These are phyloP conservation scores for Stephanodiscus triporus DNA, from an alignment of 108 stramenopile genomes.

Conservation along the genomic window DNA sequence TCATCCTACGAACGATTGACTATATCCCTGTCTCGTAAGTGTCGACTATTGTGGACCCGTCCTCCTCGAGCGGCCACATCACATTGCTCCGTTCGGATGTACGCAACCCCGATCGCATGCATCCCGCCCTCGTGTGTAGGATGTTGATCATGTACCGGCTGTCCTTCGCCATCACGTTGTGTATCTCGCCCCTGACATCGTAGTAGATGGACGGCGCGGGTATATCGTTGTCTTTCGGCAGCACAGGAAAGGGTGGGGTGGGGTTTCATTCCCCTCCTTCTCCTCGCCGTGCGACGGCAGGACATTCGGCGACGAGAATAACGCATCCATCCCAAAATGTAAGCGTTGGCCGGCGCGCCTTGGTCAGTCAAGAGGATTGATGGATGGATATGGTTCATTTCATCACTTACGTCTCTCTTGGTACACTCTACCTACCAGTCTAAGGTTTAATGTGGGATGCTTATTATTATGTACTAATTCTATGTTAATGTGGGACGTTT, in stretches of 20 bases:
- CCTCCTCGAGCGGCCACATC: slow-evolving; percentile 48
- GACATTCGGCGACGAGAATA: slow-evolving; percentile 35
- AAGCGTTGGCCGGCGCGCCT: too few relatives aligned
- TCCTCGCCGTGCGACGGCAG: not conserved
- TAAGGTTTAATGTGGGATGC: too few relatives aligned
- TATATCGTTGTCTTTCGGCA: slow-evolving; percentile 11
- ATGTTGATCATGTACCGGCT: slow-evolving; percentile 58
- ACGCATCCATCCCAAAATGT: slow-evolving; percentile 28
- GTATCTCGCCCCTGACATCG: slow-evolving; percentile 65
- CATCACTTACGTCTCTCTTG: too few relatives aligned
- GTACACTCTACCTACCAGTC: too few relatives aligned
- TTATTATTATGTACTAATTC: too few relatives aligned
- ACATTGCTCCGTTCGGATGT: slow-evolving; percentile 49
- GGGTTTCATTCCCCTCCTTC: not conserved
- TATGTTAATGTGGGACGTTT: too few relatives aligned
- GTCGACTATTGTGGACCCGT: slow-evolving; percentile 35
- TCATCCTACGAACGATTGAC: too few relatives aligned
- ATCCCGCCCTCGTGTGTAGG: slow-evolving; percentile 46
- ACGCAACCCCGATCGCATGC: slow-evolving; percentile 60
- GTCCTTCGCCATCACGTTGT: slow-evolving; percentile 44
- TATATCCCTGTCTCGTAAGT: slow-evolving; percentile 35
- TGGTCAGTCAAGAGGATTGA: slow-evolving; percentile 31
- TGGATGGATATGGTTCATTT: too few relatives aligned
- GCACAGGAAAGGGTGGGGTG: not conserved
- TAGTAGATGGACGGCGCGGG: slow-evolving; percentile 35